Conservation (phyloP, 1,284 basidiomycete genomes). For the Puccinia sorghi region DNA sequence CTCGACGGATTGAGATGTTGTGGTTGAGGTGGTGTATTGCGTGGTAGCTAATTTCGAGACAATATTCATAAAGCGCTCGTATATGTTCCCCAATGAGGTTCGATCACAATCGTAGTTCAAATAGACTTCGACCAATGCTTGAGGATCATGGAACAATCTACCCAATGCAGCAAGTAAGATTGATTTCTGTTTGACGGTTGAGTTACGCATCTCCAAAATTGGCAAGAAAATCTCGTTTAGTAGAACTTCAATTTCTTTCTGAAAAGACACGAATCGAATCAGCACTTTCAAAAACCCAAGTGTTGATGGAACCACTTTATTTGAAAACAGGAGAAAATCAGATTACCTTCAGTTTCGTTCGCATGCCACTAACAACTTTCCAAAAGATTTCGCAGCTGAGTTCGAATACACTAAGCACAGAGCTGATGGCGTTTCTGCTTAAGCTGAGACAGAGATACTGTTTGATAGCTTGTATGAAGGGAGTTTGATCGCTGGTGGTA, state of each 20-base stretch:
- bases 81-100: conserved; percentile 88
- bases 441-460: conserved; percentile 92
- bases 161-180: conserved; percentile 78
- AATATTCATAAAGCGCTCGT: conserved; percentile 95
- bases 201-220: conserved; percentile 96
- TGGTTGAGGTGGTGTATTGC: conserved; percentile 64
- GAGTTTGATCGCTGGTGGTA: conserved; percentile 77
- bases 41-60: conserved; percentile 83
- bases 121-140: conserved; percentile 93
- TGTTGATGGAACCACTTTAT: not conserved
- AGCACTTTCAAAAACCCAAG: not conserved
- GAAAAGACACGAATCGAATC: conserved; percentile 38
- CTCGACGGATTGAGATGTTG: conserved; percentile 54
- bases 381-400: conserved; percentile 98
- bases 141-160: conserved; percentile 86
- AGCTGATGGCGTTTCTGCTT: conserved; percentile 91
- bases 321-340: not conserved
- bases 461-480: conserved; percentile 86
- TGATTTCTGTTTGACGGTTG: conserved; percentile 90
- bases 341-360: conserved; percentile 84
- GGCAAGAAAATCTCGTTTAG: conserved; percentile 99
- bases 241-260: conserved; percentile 99
- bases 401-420: conserved; percentile 96
- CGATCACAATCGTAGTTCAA: conserved; percentile 97
- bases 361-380: conserved; percentile 87